These are phyloP conservation scores for Paspalum notatum DNA, from an alignment of 176 grass and related monocot species.

Conservation along the genomic window DNA sequence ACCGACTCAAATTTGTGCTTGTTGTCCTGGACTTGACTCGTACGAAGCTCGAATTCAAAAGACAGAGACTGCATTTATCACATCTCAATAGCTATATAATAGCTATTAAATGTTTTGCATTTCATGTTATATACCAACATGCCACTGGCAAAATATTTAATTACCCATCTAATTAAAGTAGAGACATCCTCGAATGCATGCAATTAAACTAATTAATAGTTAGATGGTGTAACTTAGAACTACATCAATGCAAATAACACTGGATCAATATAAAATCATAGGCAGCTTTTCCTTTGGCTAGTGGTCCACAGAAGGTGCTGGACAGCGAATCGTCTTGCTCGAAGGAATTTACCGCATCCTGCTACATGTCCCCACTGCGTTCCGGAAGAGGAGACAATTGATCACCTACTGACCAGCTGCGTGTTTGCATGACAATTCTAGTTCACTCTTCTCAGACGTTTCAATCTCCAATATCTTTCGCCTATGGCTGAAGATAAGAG, in stretches of 20 bases:
- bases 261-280: background rate
- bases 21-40: background rate
- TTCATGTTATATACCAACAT: conserved; percentile 1
- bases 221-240: no score
- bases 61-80: conserved; percentile 21
- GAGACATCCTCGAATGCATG: background rate
- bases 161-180: background rate
- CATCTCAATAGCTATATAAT: conserved; percentile 16
- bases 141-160: background rate
- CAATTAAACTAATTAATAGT: background rate
- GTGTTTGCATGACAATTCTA: no score
- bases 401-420: no score
- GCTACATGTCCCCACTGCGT: no score
- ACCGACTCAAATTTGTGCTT: no score
- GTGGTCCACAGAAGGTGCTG: no score
- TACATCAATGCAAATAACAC: background rate
- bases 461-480: no score
- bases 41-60: background rate
- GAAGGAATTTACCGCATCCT: no score
- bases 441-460: no score
- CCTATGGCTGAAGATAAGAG: no score
- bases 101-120: background rate
- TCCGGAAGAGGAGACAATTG: no score
- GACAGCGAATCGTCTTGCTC: no score
- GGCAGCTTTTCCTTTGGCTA: background rate